Base-by-base conservation (phyloP, 495 filamentous ascomycete species). In the Tuber aestivum region DNA sequence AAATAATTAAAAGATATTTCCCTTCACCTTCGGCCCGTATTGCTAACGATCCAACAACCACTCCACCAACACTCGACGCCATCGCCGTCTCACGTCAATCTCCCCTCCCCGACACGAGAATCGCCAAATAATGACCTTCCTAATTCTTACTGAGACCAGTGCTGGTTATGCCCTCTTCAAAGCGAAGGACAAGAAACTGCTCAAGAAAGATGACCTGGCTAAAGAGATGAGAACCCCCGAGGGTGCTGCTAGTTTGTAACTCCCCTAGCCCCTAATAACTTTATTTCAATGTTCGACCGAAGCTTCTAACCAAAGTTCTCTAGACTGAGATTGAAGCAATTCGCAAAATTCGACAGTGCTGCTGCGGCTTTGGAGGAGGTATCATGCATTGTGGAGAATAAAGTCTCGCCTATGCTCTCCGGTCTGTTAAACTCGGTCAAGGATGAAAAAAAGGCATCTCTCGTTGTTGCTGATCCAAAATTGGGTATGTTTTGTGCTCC, bases 151-250 rank as follows among this genome's bases (percentile, higher is more conserved):
- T 75, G 95, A 99, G 86, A 99, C 95, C 82, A 92, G 91, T 85
- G 96, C 95, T 79, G 95, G 96, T 79, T 97, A 97, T 88, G 96
- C 94, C 83, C 89, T 99, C 82, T 92, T 98, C 87, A 98, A 99
- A 87, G 92, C 96, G 41, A 93, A 92, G 84, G 94, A 97, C 90
- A 97, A 97, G 89, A 98, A 97, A 88, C 88, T 98, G 65, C 88
- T 99, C 73, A 94, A 97, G 86, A 90, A 90, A 78, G 91, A 94
- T 84, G 89, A 93, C 82, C 83, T 97, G 77, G 86, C 87, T 41
- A 87, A 89, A 65, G 91, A 97, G 83, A 88, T 92, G 69, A 88
- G 89, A 42, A 93, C 91, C 61, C 90, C 93, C 41, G 94, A 98
- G 85, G 93, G 92, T 81, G 90, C 96, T 72, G 91, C 91, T 80